Base-by-base conservation (phyloP, 1,139 yeast species). In the Nakaseomyces nivariensis region DNA sequence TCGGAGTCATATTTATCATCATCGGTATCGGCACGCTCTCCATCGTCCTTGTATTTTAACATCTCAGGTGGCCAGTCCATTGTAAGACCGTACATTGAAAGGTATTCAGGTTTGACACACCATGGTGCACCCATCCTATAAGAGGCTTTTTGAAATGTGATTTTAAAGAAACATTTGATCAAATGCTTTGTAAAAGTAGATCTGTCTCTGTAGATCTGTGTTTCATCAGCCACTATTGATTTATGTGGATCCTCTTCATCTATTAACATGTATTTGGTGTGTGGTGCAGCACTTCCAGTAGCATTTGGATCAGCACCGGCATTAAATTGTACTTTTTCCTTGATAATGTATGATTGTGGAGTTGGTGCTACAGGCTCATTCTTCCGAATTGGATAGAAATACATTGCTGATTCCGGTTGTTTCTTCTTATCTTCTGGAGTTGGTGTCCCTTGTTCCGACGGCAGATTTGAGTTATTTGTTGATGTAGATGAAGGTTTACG, bases 111-210 rank as follows among this genome's bases (percentile, higher is more conserved):
- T 63, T 85, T 85, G n/a, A 92, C 95, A 22, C 92, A 82, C 97
- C 97, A 92, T 1, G 98, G 97, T 2, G 97, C 95, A 1, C 97
- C 97, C 43, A 84, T 76, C 73, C 85, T 85, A 52, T 83, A 77
- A 4, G 92, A 87, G 6, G 68, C 67, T 58, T 96, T 77, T 4
- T 87, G 76, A 58, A 92, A 80, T 5, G 96, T 81, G 58, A 89
- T 77, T 62, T 90, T 90, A 60, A 92, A 79, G 59, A 92, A 92
- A 0, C 96, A 86, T 66, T 90, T 85, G 41, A 92, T 84, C 52
- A 86, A 76, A 78, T 92, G 84, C 66, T 92, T 92, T 7, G 97
- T 90, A 69, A 89, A 90, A 51, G 84, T 78, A 54, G 85, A 84
- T 53, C 97, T 74, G 61, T 92, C 97, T 57, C 98, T 75, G 33